Percentiles rank a stretch among this genome's conserved stretches.
Conservation (phyloP, 2,329 filamentous ascomycete genomes). For the Plectosphaerella sp. region DNA sequence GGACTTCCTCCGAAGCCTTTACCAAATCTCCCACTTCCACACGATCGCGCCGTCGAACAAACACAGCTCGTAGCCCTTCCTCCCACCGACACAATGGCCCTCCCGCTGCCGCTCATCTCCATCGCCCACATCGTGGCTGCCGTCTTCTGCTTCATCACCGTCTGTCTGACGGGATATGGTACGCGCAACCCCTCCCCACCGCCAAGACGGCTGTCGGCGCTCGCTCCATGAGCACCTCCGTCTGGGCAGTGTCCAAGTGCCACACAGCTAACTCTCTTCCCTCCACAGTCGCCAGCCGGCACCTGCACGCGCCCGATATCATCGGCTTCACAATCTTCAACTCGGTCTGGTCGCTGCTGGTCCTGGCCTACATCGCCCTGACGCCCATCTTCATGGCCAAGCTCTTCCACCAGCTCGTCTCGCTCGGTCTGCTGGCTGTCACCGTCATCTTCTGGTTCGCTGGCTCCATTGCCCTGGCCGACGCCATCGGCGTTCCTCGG, state of each 20-base stretch:
- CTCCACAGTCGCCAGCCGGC: slow-evolving; percentile 47
- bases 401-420: slow-evolving; percentile 58
- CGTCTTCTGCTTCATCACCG: slow-evolving; percentile 66
- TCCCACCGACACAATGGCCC: slow-evolving; percentile 1
- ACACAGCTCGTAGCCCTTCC: not conserved
- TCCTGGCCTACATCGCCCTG: slow-evolving; percentile 66
- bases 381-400: slow-evolving; percentile 58
- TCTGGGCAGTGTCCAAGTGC: not conserved
- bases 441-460: slow-evolving; percentile 90
- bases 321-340: slow-evolving; percentile 79
- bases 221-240: too few species aligned
- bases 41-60: too few species aligned
- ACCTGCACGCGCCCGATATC: slow-evolving; percentile 40
- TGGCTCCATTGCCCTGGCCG: slow-evolving; percentile 74
- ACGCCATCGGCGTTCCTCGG: slow-evolving; percentile 51
- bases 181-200: slow-evolving; percentile 19
- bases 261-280: not conserved
- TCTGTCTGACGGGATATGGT: slow-evolving; percentile 74
- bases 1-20: too few species aligned
- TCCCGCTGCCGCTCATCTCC: slow-evolving; percentile 6
- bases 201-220: too few species aligned
- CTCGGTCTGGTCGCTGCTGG: slow-evolving; percentile 69
- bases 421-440: slow-evolving; percentile 63
- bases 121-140: slow-evolving; percentile 56
- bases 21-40: too few species aligned